Conservation (phyloP, 805 yeast species). For the Pichia cabralensis region DNA sequence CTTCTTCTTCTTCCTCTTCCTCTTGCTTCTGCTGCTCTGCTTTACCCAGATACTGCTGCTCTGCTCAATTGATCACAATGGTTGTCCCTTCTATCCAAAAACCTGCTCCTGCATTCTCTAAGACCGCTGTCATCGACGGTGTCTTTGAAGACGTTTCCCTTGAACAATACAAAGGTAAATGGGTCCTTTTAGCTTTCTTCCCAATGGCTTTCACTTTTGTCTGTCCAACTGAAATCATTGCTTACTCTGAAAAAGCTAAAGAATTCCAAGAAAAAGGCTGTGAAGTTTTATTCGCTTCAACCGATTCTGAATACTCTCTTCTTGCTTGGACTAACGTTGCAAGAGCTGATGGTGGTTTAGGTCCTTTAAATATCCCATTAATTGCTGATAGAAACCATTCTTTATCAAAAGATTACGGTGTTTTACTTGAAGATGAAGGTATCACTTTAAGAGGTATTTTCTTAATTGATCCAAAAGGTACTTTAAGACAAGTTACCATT, state of each 20-base stretch:
- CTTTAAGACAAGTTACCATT: slow-evolving; percentile 91
- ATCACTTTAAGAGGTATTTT: slow-evolving; percentile 96
- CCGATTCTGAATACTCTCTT: slow-evolving; percentile 96
- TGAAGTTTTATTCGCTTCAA: slow-evolving; percentile 90
- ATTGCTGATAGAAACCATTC: slow-evolving; percentile 96
- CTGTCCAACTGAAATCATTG: slow-evolving; percentile 98
- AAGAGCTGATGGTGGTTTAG: slow-evolving; percentile 97
- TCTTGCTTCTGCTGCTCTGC: too few species aligned
- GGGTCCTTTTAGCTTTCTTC: slow-evolving; percentile 94
- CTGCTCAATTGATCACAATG: slow-evolving; percentile 38
- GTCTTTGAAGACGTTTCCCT: slow-evolving; percentile 88
- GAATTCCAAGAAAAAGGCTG: slow-evolving; percentile 81
- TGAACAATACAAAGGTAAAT: slow-evolving; percentile 94
- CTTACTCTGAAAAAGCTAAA: slow-evolving; percentile 92
- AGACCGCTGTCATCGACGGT: slow-evolving; percentile 97
- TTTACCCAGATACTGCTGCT: too few species aligned
- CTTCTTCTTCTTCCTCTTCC: neutral
- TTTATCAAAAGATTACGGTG: slow-evolving; percentile 94
- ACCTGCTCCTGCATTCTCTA: slow-evolving; percentile 94
- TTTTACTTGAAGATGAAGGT: slow-evolving; percentile 92
- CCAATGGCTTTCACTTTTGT: slow-evolving; percentile 99
- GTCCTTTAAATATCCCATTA: slow-evolving; percentile 89
- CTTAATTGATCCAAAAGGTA: slow-evolving; percentile 93
- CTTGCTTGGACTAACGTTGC: slow-evolving; percentile 97
- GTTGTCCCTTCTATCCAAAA: slow-evolving; percentile 67